Conservation (phyloP, 129 eudicot genomes). For the Flaveria ramosissima region DNA sequence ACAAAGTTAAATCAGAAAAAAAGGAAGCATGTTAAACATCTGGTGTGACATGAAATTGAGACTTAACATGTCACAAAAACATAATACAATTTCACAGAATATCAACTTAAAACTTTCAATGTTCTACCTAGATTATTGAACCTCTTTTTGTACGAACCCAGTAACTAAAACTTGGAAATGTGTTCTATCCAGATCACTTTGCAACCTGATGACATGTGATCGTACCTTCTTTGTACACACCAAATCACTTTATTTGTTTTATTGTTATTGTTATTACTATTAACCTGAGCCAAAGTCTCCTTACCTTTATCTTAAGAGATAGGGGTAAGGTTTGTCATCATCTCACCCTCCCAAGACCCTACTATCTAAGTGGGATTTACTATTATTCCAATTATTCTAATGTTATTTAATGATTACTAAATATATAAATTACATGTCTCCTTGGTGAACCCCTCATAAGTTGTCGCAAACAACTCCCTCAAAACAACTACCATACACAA, state of each 20-base stretch:
- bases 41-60: not conserved
- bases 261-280: too few relatives aligned
- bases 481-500: not conserved
- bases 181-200: not conserved
- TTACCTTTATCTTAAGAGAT: too few relatives aligned
- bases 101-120: not conserved
- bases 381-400: not conserved
- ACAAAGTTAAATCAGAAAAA: not conserved
- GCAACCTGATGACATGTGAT: not conserved
- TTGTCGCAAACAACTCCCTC: not conserved
- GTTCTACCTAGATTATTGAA: not conserved
- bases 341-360: not conserved
- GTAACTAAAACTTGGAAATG: not conserved
- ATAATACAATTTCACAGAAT: constrained; percentile 3
- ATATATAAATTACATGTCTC: not conserved
- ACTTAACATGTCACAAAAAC: not conserved
- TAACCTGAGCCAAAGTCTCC: too few relatives aligned
- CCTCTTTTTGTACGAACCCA: not conserved
- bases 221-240: too few relatives aligned
- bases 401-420: not conserved
- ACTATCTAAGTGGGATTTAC: not conserved
- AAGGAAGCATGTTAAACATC: not conserved
- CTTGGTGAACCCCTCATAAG: not conserved
- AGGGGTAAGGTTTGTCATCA: too few relatives aligned
- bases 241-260: too few relatives aligned